A percentile compares a stretch with the other conserved stretches of the same genome.
phyloP scores from a whole-genome alignment of 495 filamentous ascomycete species.

The Astrocystis sublimbata region DNA sequence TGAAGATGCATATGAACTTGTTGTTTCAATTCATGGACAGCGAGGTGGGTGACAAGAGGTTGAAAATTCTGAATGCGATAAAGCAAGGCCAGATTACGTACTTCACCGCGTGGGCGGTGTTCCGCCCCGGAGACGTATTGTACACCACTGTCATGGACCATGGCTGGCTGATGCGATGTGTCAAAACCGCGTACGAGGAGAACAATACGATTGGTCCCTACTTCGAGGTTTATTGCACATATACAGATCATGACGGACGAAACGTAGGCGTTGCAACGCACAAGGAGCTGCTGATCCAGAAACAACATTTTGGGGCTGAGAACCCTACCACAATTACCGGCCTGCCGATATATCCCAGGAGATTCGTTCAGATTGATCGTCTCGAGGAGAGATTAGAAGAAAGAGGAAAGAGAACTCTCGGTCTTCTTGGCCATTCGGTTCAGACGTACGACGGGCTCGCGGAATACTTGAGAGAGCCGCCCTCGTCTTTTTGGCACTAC shows the following conservation, averaged over 20 bases:
- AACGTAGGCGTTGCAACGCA: conserved; percentile 18
- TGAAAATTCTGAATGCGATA: conserved; percentile 16
- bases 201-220: conserved; percentile 21
- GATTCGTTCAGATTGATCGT: neutral
- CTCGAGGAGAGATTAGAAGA: neutral
- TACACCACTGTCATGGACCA: conserved; percentile 23
- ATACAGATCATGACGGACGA: conserved; percentile 26
- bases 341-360: neutral
- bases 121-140: conserved; percentile 25
- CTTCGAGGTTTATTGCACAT: conserved; percentile 24
- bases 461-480: conserved; percentile 29
- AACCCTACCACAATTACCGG: conserved; percentile 1
- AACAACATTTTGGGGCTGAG: conserved; percentile 1
- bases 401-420: neutral
- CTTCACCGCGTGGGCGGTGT: conserved; percentile 29
- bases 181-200: conserved; percentile 30
- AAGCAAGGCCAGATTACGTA: conserved; percentile 21
- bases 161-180: conserved; percentile 34
- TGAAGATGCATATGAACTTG: conserved; percentile 28
- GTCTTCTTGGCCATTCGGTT: conserved; percentile 19
- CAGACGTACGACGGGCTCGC: conserved; percentile 33
- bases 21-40: conserved; percentile 24
- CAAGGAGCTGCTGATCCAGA: neutral
- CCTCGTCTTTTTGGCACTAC: conserved; percentile 28
- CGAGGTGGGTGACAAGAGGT: conserved; percentile 20